Conservation (phyloP, 371 early-diverging fungal genomes). For the Vairimorpha necatrix region DNA sequence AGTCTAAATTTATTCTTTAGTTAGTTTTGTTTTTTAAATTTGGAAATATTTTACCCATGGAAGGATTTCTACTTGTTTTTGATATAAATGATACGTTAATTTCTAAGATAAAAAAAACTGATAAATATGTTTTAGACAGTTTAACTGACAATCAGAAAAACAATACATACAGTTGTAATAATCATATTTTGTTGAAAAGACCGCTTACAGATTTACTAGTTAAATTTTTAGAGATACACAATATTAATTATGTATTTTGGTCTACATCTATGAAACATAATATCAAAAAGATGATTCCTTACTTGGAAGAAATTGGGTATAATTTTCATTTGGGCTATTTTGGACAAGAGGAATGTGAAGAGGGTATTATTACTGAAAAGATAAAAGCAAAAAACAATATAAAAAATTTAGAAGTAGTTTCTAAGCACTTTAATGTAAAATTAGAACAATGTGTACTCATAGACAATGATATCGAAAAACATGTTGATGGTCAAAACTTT, state of each 20-base stretch:
- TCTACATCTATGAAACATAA: conserved; percentile 58
- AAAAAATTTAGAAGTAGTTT: conserved; percentile 46
- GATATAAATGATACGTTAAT: conserved; percentile 8
- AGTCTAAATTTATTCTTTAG: too few relatives aligned
- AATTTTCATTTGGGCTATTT: conserved; percentile 9
- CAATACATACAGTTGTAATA: not conserved
- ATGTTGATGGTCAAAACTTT: conserved; percentile 26
- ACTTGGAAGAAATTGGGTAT: conserved; percentile 40
- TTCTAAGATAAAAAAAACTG: not conserved
- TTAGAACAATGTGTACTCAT: conserved; percentile 49
- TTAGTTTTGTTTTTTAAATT: too few relatives aligned
- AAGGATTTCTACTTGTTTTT: not conserved
- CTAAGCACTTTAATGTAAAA: conserved; percentile 14
- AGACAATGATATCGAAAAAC: conserved; percentile 51
- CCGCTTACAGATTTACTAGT: conserved; percentile 42
- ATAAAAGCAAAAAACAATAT: conserved; percentile 33
- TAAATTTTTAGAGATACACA: conserved; percentile 40
- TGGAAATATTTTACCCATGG: not conserved
- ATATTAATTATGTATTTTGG: conserved; percentile 55
- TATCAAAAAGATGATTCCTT: conserved; percentile 29
- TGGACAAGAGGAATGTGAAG: conserved; percentile 36
- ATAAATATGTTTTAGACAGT: not conserved
- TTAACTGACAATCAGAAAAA: not conserved
- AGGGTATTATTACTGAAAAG: conserved; percentile 13
- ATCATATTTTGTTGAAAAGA: conserved; percentile 42